Evolutionary conservation across 208 protist genomes (phyloP), one percentile per base, ranked within the genome.

Genomic region (Herpetomonas tarakana): DNA sequence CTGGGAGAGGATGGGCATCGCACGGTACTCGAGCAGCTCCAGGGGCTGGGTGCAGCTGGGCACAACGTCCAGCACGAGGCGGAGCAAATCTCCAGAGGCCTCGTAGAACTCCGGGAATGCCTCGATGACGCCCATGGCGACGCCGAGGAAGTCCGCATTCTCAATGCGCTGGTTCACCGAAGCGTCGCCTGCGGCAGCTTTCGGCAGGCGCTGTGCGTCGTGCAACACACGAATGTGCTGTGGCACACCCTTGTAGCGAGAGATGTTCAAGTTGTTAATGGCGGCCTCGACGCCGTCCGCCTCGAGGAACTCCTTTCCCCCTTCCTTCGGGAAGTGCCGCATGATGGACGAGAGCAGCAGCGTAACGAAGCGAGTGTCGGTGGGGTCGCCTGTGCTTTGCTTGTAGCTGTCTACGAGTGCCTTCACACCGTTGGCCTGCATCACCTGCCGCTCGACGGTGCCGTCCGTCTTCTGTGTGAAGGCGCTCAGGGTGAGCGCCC

Each of bases 51-150:
- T 75, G 51, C 81, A 50, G 19, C 54, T 74, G 12, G 88, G 85
- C 24, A 90, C 82, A 44, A 94, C 58, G 21, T 81, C 70, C 24
- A 55, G 59, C 27, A 92, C 19, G 2, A 92, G 57, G 26, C 57
- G 62, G 19, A 94, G 61, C 38, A 94, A 30, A 27, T 91, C 85
- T 12, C 76, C 62, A 0, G 73, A 70, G 19, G 79, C 77, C 59
- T 91, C 88, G 60, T 92, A 94, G 71, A 76, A 94, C 74, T 94
- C 85, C 0, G 88, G 88, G 59, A 92, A 94, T 27, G 76, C 74
- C 31, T 94, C 88, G 1, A 94, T 26, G 16, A 94, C 52, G 38
- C 88, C 88, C 67, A 94, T 76, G 0, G 83, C 83, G 0, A 94
- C 83, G 3, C 74, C 81, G 53, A 94, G 67, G 60, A 94, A 91